Conservation (phyloP, 2,329 filamentous ascomycete genomes). For the Diaporthe capsici region DNA sequence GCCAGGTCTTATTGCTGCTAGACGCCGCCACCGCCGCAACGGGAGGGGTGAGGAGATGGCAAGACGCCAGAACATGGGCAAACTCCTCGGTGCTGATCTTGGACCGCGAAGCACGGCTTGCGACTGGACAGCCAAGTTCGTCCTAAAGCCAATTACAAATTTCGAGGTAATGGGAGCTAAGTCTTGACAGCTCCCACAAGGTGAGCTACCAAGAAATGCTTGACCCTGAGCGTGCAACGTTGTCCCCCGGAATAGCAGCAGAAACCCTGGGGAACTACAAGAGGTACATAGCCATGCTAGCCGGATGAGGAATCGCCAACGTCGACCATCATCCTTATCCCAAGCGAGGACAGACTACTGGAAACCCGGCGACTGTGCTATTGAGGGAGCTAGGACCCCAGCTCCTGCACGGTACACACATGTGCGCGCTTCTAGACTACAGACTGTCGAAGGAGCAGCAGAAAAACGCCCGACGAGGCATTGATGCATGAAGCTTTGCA, state of each 20-base stretch:
- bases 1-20: slow-evolving; percentile 1
- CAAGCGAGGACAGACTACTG: slow-evolving; percentile 19
- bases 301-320: slow-evolving; percentile 21
- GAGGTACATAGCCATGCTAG: slow-evolving; percentile 19
- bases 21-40: slow-evolving; percentile 4
- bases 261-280: background rate
- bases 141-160: slow-evolving; percentile 31
- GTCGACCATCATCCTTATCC: slow-evolving; percentile 16
- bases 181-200: slow-evolving; percentile 29
- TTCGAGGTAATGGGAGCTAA: slow-evolving; percentile 32
- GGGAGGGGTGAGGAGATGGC: slow-evolving; percentile 1
- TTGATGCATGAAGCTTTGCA: slow-evolving; percentile 42
- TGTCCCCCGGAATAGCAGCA: slow-evolving; percentile 25
- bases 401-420: slow-evolving; percentile 25
- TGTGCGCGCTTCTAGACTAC: slow-evolving; percentile 5
- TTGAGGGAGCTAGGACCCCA: slow-evolving; percentile 14
- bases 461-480: slow-evolving; percentile 31
- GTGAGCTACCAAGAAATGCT: slow-evolving; percentile 26
- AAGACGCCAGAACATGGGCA: slow-evolving; percentile 2
- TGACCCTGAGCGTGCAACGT: slow-evolving; percentile 32
- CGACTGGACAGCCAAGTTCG: slow-evolving; percentile 31
- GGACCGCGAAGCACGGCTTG: slow-evolving; percentile 13
- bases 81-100: slow-evolving; percentile 21
- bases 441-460: background rate
- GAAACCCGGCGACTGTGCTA: slow-evolving; percentile 6